A percentile compares a stretch with the other conserved stretches of the same genome.
Evolutionary conservation across 2,329 filamentous ascomycete species (phyloP).

Genomic region (Hypoxylon sp.): DNA sequence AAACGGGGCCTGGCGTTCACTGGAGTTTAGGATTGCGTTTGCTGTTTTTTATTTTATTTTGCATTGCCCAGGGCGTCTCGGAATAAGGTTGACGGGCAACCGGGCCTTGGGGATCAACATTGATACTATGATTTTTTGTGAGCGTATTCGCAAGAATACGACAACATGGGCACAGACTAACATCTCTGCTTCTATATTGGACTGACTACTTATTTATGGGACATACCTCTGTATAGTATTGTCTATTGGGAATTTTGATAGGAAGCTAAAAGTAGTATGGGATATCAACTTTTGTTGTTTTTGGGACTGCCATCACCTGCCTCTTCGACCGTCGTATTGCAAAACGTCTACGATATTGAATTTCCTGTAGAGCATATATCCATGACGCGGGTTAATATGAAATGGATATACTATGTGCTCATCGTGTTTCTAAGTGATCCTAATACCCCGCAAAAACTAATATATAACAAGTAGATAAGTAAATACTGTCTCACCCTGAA

Average conservation of each 20-base stretch:
- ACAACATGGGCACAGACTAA: slow-evolving; percentile 8
- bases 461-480: slow-evolving; percentile 20
- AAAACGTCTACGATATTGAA: neutral
- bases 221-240: slow-evolving; percentile 32
- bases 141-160: slow-evolving; percentile 23
- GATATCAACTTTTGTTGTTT: slow-evolving; percentile 26
- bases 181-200: slow-evolving; percentile 12
- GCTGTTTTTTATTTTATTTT: slow-evolving; percentile 4
- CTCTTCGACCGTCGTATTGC: neutral
- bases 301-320: neutral
- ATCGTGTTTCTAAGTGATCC: slow-evolving; percentile 8
- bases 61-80: slow-evolving; percentile 31
- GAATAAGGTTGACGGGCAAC: slow-evolving; percentile 21
- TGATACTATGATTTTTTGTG: slow-evolving; percentile 27
- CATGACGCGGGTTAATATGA: slow-evolving; percentile 7
- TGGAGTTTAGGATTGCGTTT: slow-evolving; percentile 22
- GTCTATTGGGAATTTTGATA: slow-evolving; percentile 23
- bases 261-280: slow-evolving; percentile 25
- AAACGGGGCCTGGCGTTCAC: slow-evolving; percentile 31
- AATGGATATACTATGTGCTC: slow-evolving; percentile 5
- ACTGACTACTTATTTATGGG: slow-evolving; percentile 9
- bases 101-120: slow-evolving; percentile 17
- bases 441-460: slow-evolving; percentile 34
- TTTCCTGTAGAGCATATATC: neutral
- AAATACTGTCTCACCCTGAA: slow-evolving; percentile 39